These are phyloP conservation scores for Botrytis fragariae DNA, from an alignment of 2,329 filamentous ascomycete species.

Conservation along the genomic window DNA sequence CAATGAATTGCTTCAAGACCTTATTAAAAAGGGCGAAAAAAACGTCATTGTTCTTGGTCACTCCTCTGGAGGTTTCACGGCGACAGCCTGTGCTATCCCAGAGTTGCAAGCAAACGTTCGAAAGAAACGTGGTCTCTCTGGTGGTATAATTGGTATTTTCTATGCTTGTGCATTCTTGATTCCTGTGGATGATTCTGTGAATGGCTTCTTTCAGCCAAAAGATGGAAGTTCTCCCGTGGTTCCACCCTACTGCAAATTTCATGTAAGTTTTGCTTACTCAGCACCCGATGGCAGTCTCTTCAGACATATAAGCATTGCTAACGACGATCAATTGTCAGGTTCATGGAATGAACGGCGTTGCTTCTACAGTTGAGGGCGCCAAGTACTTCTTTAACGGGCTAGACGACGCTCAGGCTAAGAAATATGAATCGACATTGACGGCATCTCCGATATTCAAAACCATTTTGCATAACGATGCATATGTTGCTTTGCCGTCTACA, in stretches of 20 bases:
- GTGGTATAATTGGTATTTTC: not conserved
- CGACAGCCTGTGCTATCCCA: not conserved
- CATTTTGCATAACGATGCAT: conserved; percentile 20
- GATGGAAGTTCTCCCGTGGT: not conserved
- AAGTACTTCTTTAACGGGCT: conserved; percentile 24
- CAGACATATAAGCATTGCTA: no score
- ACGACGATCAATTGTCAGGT: not conserved
- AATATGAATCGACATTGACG: conserved; percentile 19
- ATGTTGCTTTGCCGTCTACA: conserved; percentile 14
- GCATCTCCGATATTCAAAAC: conserved; percentile 14
- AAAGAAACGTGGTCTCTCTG: not conserved
- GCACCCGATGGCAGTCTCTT: no score
- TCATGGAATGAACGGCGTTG: conserved; percentile 16
- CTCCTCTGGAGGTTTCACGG: not conserved
- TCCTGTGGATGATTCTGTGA: conserved; percentile 1
- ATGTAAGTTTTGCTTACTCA: not conserved
- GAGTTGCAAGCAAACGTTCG: not conserved
- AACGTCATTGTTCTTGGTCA: conserved; percentile 6
- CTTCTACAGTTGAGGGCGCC: conserved; percentile 10
- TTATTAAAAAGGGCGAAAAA: not conserved
- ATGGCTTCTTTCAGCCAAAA: conserved; percentile 12
- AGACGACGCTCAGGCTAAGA: conserved; percentile 2
- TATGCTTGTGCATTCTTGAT: conserved; percentile 11
- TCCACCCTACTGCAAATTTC: conserved; percentile 5
- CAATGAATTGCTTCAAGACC: not conserved